Conservation (phyloP, 192 early-diverging fungal species). For the Umbelopsis vinacea region DNA sequence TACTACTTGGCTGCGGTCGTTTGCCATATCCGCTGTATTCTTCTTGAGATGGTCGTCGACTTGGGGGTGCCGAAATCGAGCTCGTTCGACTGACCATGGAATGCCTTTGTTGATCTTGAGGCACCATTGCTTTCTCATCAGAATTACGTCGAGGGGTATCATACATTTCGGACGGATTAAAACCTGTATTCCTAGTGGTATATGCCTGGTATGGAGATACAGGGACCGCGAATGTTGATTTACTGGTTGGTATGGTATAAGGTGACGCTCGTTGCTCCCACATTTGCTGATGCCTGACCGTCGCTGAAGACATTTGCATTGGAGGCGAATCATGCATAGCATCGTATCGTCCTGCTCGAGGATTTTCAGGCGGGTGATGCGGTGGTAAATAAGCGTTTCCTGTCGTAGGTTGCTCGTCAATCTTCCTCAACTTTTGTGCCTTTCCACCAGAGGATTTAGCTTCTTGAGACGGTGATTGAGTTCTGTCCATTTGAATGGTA, state of each 20-base stretch:
- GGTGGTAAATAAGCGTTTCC: background rate
- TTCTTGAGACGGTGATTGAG: background rate
- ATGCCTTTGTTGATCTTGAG: background rate
- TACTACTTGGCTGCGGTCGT: conserved; percentile 18
- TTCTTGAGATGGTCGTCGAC: background rate
- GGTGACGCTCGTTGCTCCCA: conserved; percentile 15
- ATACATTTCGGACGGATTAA: conserved; percentile 4
- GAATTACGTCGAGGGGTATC: conserved; percentile 3
- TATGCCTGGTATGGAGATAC: conserved; percentile 12
- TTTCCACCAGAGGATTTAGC: background rate
- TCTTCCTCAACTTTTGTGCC: background rate
- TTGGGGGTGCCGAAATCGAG: background rate
- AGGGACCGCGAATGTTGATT: conserved; percentile 9
- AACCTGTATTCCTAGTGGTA: conserved; percentile 8
- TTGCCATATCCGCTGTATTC: background rate
- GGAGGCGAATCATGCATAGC: conserved; percentile 1
- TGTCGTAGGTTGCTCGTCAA: background rate
- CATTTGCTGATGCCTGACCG: conserved; percentile 13
- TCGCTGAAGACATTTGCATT: conserved; percentile 20
- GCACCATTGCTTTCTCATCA: background rate
- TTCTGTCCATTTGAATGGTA: background rate
- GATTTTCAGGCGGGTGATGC: background rate
- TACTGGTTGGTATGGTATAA: conserved; percentile 17
- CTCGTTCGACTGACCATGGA: background rate
- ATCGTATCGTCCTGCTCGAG: background rate